A percentile compares a stretch with the other conserved stretches of the same genome.
These are phyloP conservation scores for Paxillus involutus DNA, from an alignment of 768 basidiomycete species.

Conservation along the genomic window DNA sequence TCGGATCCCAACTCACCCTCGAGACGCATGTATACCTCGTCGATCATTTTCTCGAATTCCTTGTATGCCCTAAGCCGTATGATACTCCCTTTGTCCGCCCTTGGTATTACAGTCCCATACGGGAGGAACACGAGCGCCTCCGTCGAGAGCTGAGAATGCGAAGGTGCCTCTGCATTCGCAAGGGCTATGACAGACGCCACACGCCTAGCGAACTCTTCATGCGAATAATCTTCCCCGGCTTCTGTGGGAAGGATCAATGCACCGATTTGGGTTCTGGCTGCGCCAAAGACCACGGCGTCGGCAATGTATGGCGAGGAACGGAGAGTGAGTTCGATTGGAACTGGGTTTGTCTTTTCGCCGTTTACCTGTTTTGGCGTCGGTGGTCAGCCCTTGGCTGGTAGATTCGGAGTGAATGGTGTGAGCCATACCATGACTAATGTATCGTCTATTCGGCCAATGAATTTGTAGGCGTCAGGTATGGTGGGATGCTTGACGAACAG, in stretches of 20 bases:
- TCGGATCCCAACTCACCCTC: constrained; percentile 37
- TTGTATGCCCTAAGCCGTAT: constrained; percentile 50
- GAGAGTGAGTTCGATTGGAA: constrained; percentile 52
- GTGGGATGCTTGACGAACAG: constrained; percentile 49
- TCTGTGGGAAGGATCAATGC: constrained; percentile 51
- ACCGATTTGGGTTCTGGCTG: constrained; percentile 47
- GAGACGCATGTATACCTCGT: constrained; percentile 39
- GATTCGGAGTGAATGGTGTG: background rate
- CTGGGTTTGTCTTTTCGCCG: constrained; percentile 59
- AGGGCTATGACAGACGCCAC: constrained; percentile 43
- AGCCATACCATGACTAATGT: constrained; percentile 41
- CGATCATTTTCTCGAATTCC: constrained; percentile 47
- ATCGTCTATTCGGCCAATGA: constrained; percentile 56
- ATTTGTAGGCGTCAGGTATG: constrained; percentile 42
- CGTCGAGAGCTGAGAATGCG: constrained; percentile 49
- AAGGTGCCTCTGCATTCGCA: constrained; percentile 52
- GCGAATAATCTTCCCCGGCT: constrained; percentile 25
- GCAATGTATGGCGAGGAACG: constrained; percentile 45
- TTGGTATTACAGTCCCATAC: constrained; percentile 45
- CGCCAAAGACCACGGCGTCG: constrained; percentile 57
- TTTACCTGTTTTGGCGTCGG: constrained; percentile 30
- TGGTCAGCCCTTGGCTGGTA: constrained; percentile 6
- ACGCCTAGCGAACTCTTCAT: constrained; percentile 33
- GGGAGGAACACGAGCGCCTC: constrained; percentile 54
- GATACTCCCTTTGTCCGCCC: constrained; percentile 52